Evolutionary conservation across 257 asterid species (phyloP).

Genomic region (Primulina eburnea): DNA sequence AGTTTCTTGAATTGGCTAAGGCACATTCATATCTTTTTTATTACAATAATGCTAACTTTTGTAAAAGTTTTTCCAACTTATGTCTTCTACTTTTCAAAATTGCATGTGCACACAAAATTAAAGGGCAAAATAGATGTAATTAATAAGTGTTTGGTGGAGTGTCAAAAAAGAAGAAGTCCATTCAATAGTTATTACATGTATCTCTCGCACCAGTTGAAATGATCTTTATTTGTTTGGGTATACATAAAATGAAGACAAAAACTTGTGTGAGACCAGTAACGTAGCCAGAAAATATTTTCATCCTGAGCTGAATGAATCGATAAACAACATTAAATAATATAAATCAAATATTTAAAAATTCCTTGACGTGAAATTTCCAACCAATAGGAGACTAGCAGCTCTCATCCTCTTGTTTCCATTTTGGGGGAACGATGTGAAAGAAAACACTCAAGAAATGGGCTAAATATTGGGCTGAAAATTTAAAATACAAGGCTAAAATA

Average conservation of each 20-base stretch:
- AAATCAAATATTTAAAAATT: too few relatives aligned
- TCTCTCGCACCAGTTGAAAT: conserved; percentile 10
- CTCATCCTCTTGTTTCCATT: too few relatives aligned
- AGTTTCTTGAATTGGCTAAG: conserved; percentile 5
- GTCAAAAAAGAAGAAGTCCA: conserved; percentile 38
- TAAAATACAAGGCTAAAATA: too few relatives aligned
- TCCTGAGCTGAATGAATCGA: too few relatives aligned
- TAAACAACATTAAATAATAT: too few relatives aligned
- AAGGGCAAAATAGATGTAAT: conserved; percentile 40
- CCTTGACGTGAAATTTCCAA: too few relatives aligned
- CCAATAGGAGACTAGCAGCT: too few relatives aligned
- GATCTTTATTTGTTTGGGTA: conserved; percentile 13
- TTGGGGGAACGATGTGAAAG: too few relatives aligned
- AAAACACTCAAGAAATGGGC: too few relatives aligned
- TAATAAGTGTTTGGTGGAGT: conserved; percentile 42
- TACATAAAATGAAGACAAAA: background rate
- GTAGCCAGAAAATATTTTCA: too few relatives aligned
- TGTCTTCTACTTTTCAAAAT: conserved; percentile 11
- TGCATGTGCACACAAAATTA: conserved; percentile 26
- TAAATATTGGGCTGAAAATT: too few relatives aligned
- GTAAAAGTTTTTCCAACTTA: conserved; percentile 11
- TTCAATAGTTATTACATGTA: background rate
- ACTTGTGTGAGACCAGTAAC: too few relatives aligned
- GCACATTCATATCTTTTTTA: background rate
- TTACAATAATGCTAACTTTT: conserved; percentile 26